Evolutionary conservation across 768 basidiomycete species (phyloP).

Genomic region (Lactarius hatsudake): DNA sequence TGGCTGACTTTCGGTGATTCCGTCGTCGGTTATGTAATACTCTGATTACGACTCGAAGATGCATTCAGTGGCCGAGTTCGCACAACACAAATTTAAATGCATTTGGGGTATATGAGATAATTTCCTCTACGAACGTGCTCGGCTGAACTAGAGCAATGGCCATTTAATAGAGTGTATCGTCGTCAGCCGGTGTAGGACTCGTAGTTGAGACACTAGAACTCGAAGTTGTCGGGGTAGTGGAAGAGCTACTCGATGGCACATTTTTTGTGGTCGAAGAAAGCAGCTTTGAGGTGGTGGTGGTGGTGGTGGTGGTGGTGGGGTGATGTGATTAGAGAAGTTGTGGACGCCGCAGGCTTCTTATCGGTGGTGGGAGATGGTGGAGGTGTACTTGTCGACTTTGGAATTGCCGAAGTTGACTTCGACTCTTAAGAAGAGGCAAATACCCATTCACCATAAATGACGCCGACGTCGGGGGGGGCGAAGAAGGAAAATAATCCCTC

Average conservation of each 20-base stretch:
- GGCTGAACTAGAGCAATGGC: neutral
- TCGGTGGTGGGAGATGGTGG: neutral
- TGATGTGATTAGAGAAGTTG: neutral
- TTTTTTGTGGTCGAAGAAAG: neutral
- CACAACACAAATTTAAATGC: neutral
- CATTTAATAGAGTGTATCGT: neutral
- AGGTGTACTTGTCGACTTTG: neutral
- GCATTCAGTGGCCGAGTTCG: too few relatives aligned
- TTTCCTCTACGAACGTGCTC: neutral
- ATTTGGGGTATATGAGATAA: neutral
- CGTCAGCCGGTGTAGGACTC: neutral
- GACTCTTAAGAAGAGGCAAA: constrained; percentile 28
- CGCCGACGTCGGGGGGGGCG: constrained; percentile 40
- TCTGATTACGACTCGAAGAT: too few relatives aligned
- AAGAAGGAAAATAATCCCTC: constrained; percentile 59
- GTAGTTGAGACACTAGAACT: neutral
- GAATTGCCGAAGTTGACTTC: neutral
- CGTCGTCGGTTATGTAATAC: neutral
- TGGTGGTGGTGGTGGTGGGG: neutral
- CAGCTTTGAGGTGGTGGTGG: neutral
- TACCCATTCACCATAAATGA: constrained; percentile 51
- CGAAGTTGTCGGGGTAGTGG: neutral
- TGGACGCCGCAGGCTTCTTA: neutral
- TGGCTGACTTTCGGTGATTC: neutral
- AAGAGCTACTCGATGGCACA: neutral